Evolutionary conservation across 176 grass and related monocot genomes (phyloP).

Genomic region (Musa troglodytarum): DNA sequence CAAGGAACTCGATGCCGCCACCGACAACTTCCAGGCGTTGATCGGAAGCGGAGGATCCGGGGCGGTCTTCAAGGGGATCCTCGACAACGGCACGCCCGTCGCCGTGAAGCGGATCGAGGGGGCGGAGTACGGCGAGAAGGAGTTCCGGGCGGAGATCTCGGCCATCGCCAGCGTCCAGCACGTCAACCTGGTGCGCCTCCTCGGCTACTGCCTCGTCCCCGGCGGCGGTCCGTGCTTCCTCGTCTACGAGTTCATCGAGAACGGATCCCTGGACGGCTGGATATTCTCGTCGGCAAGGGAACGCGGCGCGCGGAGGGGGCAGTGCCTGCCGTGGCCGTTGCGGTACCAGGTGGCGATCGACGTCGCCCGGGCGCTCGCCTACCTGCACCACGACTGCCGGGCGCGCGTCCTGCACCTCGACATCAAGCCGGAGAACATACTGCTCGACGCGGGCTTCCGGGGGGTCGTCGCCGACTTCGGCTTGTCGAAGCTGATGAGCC

Average conservation of each 20-base stretch:
- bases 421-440: constrained; percentile 84
- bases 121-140: constrained; percentile 27
- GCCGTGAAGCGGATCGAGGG: constrained; percentile 53
- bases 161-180: constrained; percentile 57
- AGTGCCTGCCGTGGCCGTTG: constrained; percentile 30
- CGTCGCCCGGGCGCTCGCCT: constrained; percentile 46
- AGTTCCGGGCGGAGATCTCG: constrained; percentile 49
- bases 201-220: constrained; percentile 47
- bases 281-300: constrained; percentile 25
- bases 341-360: constrained; percentile 45
- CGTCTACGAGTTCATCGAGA: constrained; percentile 44
- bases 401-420: constrained; percentile 63
- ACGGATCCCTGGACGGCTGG: constrained; percentile 44
- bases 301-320: neutral
- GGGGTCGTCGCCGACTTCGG: constrained; percentile 50
- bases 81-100: constrained; percentile 51
- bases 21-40: constrained; percentile 39
- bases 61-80: constrained; percentile 52
- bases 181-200: constrained; percentile 35
- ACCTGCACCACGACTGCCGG: constrained; percentile 60
- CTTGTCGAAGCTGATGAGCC: constrained; percentile 43
- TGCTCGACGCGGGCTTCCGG: constrained; percentile 44
- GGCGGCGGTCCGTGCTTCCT: constrained; percentile 30
- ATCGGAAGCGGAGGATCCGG: constrained; percentile 49
- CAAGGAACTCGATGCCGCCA: constrained; percentile 36